phyloP scores from a whole-genome alignment of 805 yeast species.

The Candida suzukii region DNA sequence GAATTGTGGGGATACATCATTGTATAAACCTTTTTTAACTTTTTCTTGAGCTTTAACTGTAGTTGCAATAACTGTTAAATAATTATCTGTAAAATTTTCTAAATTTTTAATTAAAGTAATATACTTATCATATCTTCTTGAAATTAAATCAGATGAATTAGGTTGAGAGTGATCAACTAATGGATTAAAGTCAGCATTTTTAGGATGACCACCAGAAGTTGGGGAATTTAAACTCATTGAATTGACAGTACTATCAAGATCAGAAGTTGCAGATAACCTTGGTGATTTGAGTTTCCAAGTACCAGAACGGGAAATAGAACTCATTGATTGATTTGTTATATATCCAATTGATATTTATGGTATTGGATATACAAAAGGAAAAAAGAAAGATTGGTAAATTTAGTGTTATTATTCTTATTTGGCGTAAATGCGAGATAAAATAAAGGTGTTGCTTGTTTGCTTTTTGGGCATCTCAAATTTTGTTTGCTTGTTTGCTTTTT shows the following conservation, averaged over 20 bases:
- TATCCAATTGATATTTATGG: too few species aligned
- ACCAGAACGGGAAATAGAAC: constrained; percentile 7
- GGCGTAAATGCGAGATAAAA: too few species aligned
- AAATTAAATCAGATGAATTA: constrained; percentile 19
- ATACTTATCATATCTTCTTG: constrained; percentile 22
- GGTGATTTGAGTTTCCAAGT: constrained; percentile 8
- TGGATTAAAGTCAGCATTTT: not conserved
- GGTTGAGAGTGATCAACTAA: constrained; percentile 12
- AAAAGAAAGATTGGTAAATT: too few species aligned
- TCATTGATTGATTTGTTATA: not conserved
- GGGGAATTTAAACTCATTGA: not conserved
- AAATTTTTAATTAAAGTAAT: constrained; percentile 16
- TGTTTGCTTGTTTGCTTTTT: not conserved
- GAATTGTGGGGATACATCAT: constrained; percentile 20
- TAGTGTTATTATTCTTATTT: too few species aligned
- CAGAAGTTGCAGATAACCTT: not conserved
- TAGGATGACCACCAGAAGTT: not conserved
- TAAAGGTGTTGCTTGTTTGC: not conserved
- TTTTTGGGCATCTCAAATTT: not conserved
- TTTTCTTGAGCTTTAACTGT: constrained; percentile 18
- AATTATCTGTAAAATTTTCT: constrained; percentile 19
- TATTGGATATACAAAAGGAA: too few species aligned
- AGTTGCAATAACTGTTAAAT: constrained; percentile 13
- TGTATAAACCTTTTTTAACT: constrained; percentile 13
- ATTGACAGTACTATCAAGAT: not conserved